Conservation (phyloP, 441 rosid species). For the Biscutella laevigata region DNA sequence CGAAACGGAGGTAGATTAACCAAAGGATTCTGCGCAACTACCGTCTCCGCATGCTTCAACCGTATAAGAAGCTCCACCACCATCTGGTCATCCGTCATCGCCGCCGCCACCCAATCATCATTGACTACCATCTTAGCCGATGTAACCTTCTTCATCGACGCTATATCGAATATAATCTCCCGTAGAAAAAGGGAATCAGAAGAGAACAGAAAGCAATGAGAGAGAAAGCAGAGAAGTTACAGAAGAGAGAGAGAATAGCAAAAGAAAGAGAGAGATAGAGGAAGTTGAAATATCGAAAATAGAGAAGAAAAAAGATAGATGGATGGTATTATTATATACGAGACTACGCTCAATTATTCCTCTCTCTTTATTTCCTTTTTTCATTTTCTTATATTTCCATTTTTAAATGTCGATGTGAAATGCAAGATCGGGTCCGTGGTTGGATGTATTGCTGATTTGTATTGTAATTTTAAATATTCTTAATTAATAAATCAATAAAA, state of each 20-base stretch:
- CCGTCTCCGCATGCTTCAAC: slow-evolving; percentile 18
- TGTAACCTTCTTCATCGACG: slow-evolving; percentile 18
- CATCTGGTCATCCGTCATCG: slow-evolving; percentile 17
- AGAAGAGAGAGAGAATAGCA: slow-evolving; percentile 9
- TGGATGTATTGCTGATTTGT: slow-evolving; percentile 7
- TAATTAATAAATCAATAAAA: not conserved
- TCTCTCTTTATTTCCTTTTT: not conserved
- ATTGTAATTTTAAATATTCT: not conserved
- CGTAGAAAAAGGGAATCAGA: not conserved
- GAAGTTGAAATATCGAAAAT: slow-evolving; percentile 23
- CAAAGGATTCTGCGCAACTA: not conserved
- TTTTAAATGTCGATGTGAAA: slow-evolving; percentile 6
- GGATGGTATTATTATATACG: slow-evolving; percentile 24
- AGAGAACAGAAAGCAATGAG: no score
- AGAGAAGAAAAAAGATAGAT: slow-evolving; percentile 14
- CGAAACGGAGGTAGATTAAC: slow-evolving; percentile 15
- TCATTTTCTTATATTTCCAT: not conserved
- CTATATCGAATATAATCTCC: not conserved
- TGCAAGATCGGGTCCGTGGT: slow-evolving; percentile 16
- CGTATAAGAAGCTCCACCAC: slow-evolving; percentile 25
- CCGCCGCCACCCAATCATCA: slow-evolving; percentile 25
- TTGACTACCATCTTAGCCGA: not conserved
- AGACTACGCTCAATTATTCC: slow-evolving; percentile 19
- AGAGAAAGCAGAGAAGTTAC: slow-evolving; percentile 12
- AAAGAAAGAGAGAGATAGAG: slow-evolving; percentile 14